phyloP scores from a whole-genome alignment of 1,284 basidiomycete species.

The Macrocystidia cucumis region DNA sequence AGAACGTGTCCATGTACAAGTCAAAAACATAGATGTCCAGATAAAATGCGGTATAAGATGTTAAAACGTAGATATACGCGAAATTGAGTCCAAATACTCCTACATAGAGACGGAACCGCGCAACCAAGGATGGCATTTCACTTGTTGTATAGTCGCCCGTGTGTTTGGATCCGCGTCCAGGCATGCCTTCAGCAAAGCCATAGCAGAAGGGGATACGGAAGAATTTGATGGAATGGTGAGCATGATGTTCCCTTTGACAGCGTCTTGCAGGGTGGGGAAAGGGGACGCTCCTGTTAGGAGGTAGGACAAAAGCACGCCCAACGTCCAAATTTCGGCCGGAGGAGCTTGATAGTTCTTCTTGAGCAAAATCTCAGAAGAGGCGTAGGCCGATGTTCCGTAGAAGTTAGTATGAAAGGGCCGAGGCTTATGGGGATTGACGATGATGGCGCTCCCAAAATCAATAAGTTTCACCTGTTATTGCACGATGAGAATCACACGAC shows the following conservation, averaged over 20 bases:
- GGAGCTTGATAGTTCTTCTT: conserved; percentile 71
- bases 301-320: conserved; percentile 86
- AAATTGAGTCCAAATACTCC: not conserved
- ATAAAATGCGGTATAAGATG: not conserved
- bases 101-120: not conserved
- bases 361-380: conserved; percentile 73
- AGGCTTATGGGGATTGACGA: conserved; percentile 59
- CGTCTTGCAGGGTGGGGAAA: conserved; percentile 70
- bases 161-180: conserved; percentile 64
- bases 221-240: conserved; percentile 30
- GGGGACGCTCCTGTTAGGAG: conserved; percentile 82
- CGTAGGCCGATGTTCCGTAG: conserved; percentile 78
- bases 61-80: not conserved
- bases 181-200: conserved; percentile 67
- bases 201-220: conserved; percentile 30
- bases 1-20: not conserved
- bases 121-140: conserved; percentile 77
- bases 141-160: conserved; percentile 64
- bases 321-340: conserved; percentile 85
- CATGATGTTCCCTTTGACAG: conserved; percentile 44
- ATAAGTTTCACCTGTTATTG: conserved; percentile 91
- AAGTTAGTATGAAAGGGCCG: conserved; percentile 70
- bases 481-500: conserved; percentile 4
- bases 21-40: not conserved
- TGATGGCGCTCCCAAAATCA: conserved; percentile 87